Evolutionary conservation across 73 alveolate genomes (phyloP), one percentile per base, ranked within the genome.

Genomic region (Uronychia binucleata): DNA sequence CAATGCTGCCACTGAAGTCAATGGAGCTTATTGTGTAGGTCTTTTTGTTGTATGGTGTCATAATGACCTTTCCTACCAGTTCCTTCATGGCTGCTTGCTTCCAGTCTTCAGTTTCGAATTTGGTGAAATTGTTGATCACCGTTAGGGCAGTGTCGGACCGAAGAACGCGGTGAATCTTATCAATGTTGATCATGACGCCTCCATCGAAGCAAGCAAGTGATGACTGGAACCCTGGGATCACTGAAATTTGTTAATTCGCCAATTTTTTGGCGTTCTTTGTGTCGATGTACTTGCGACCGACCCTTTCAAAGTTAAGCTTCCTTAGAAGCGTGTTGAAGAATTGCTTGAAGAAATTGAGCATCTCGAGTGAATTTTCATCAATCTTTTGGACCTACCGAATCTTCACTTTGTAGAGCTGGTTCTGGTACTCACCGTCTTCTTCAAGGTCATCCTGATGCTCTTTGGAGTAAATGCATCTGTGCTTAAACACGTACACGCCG

Each of bases 31-130:
- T 88, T 34, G 80, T 94, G 86, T 93, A 96, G 57, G 91, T 95
- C 88, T 93, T 96, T 59, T 96, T 95, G 84, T 96, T 96, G 79
- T 96, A 96, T 34, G 88, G 90, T 34, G 99, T 96, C 82, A 94
- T 82, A 0, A 96, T 94, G 33, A 94, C 87, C 19, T 93, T 88
- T 34, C 93, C 93, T 32, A 92, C 32, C 75, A 96, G 86, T 77
- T 85, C 81, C 77, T 94, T 95, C 88, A 86, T 92, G 0, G 85
- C 92, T 35, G 75, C 88, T 33, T 77, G 81, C n/a, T 80, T 78
- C 59, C 31, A 30, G 28, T 27, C 29, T 13, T 77, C 82, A 57
- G 26, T 77, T 8, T 25, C 8, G 30, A n/a, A 8, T 74, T 74
- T 31, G 34, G 27, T 74, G 31, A 27, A 25, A 25, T 74, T 14